A percentile compares a stretch with the other conserved stretches of the same genome.
phyloP scores from a whole-genome alignment of 1,284 basidiomycete genomes.

The Trametes hirsuta region DNA sequence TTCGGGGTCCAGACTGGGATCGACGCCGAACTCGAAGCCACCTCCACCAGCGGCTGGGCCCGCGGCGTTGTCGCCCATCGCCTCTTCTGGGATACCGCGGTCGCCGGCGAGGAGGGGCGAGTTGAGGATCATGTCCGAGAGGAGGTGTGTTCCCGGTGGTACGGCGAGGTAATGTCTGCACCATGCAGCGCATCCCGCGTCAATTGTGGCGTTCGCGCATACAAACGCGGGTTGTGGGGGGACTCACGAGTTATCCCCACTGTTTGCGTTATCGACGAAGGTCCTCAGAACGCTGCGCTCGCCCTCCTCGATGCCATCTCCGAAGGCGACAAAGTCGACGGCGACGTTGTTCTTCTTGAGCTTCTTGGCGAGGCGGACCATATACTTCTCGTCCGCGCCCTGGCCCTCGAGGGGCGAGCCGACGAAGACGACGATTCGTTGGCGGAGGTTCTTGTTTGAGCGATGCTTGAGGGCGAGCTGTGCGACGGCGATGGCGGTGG shows the following conservation, averaged over 20 bases:
- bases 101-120: slow-evolving; percentile 87
- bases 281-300: slow-evolving; percentile 67
- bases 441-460: slow-evolving; percentile 97
- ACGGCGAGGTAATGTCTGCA: slow-evolving; percentile 85
- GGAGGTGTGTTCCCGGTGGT: slow-evolving; percentile 75
- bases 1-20: slow-evolving; percentile 95
- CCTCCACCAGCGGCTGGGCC: slow-evolving; percentile 53
- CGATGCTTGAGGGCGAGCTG: slow-evolving; percentile 97
- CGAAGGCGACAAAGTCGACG: slow-evolving; percentile 88
- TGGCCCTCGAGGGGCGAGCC: slow-evolving; percentile 82
- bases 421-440: slow-evolving; percentile 93
- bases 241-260: slow-evolving; percentile 81
- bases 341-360: slow-evolving; percentile 99
- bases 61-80: slow-evolving; percentile 55
- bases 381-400: slow-evolving; percentile 71
- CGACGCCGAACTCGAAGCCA: slow-evolving; percentile 89
- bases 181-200: not conserved
- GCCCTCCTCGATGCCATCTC: slow-evolving; percentile 71
- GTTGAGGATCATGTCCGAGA: slow-evolving; percentile 84
- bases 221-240: not conserved
- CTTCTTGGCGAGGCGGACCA: slow-evolving; percentile 92
- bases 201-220: not conserved
- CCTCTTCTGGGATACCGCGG: slow-evolving; percentile 71
- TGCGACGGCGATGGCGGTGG: slow-evolving; percentile 91
- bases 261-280: slow-evolving; percentile 80